These are phyloP conservation scores for Cercospora sp. DNA, from an alignment of 2,329 filamentous ascomycete genomes.

Conservation along the genomic window DNA sequence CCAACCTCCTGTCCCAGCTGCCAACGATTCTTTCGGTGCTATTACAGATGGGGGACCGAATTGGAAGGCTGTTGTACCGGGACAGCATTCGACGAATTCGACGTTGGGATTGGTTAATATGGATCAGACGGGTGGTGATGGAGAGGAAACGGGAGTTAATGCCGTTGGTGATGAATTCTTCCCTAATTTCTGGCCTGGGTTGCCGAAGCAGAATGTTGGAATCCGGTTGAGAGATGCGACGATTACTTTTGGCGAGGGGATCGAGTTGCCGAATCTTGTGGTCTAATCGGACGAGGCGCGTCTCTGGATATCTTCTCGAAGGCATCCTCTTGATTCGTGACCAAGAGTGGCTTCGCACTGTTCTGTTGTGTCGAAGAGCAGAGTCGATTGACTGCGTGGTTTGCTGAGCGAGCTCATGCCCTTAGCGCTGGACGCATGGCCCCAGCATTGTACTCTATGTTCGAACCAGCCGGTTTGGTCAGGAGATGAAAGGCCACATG, in stretches of 20 bases:
- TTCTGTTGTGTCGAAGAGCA: neutral
- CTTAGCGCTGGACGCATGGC: neutral
- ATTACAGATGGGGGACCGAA: constrained; percentile 14
- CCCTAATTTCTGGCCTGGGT: constrained; percentile 21
- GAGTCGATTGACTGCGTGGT: neutral
- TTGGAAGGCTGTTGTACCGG: constrained; percentile 21
- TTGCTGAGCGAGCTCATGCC: too few species aligned
- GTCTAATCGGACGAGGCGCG: neutral
- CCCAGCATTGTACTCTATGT: neutral
- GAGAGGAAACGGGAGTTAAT: constrained; percentile 18
- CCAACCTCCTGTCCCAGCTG: constrained; percentile 23
- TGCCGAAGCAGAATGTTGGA: constrained; percentile 14
- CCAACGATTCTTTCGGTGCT: constrained; percentile 20
- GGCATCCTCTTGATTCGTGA: neutral
- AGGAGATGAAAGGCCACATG: neutral
- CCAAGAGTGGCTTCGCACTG: neutral
- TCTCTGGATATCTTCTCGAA: neutral
- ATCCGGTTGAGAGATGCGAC: constrained; percentile 17
- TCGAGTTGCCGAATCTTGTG: constrained; percentile 4
- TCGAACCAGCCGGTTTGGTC: neutral
- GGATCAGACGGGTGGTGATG: constrained; percentile 22
- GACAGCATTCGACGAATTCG: constrained; percentile 18
- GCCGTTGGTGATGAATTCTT: constrained; percentile 22
- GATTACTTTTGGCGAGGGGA: constrained; percentile 17
- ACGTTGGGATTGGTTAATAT: constrained; percentile 18